Evolutionary conservation across 2,329 filamentous ascomycete genomes (phyloP).

Genomic region (Geosmithia flava): DNA sequence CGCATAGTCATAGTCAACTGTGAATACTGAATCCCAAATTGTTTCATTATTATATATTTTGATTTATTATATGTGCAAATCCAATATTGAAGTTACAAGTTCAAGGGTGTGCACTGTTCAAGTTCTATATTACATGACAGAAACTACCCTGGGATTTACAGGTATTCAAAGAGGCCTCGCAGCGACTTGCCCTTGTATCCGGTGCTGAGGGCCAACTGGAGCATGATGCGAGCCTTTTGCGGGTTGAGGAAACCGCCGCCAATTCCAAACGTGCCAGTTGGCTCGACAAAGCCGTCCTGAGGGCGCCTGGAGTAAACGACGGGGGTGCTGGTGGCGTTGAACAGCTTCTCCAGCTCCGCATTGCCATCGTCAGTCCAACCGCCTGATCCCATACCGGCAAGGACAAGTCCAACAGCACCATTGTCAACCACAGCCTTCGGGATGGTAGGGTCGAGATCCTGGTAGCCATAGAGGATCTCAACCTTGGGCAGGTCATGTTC

Average conservation of each 20-base stretch:
- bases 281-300: slow-evolving; percentile 35
- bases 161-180: neutral
- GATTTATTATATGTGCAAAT: no score
- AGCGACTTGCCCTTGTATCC: neutral
- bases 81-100: no score
- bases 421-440: slow-evolving; percentile 31
- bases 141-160: no score
- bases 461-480: slow-evolving; percentile 42
- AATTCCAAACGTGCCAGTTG: slow-evolving; percentile 19
- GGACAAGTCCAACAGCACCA: slow-evolving; percentile 41
- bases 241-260: slow-evolving; percentile 41
- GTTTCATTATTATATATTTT: no score
- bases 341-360: slow-evolving; percentile 25
- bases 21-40: no score
- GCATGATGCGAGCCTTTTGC: slow-evolving; percentile 6
- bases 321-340: slow-evolving; percentile 28
- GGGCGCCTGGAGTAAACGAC: slow-evolving; percentile 38
- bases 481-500: slow-evolving; percentile 31
- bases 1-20: no score
- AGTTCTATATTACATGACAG: no score
- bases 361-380: slow-evolving; percentile 27
- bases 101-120: no score
- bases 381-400: slow-evolving; percentile 42
- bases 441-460: slow-evolving; percentile 34
- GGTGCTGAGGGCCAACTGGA: neutral